Evolutionary conservation across 805 yeast genomes (phyloP), one percentile per base, ranked within the genome.

Genomic region (Pichia phayaonensis): DNA sequence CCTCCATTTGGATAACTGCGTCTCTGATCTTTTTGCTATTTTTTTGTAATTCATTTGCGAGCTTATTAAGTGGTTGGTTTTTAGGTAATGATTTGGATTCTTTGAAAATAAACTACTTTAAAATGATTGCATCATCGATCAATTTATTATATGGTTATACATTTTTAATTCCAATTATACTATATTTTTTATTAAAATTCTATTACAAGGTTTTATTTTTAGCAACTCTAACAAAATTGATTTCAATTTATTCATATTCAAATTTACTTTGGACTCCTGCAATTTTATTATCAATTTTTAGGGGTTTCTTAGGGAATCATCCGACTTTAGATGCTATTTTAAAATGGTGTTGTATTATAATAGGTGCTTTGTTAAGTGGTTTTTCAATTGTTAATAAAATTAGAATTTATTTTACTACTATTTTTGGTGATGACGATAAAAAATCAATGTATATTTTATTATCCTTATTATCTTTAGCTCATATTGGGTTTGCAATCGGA

Each of bases 1-100:
- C 97, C 0, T 85, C 95, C 8, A 71, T 89, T 20, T 90, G 98
- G 98, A 81, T 90, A 42, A 86, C 92, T 13, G 89, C 90, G 0
- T 84, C 96, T 0, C 78, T 88, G 46, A 80, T 87, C 1, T 79
- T 86, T 56, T 70, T 83, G 31, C 72, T 87, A 63, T 90, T 90
- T 67, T 81, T 89, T 51, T 76, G 90, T 43, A 78, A 85, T 36
- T 84, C 95, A 0, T 75, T 86, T 21, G 77, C 86, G 2, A 81
- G 83, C 45, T 61, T 85, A 22, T 59, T 89, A n/a, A 70, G 80
- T n/a, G 74, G 78, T 24, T 55, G 59, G 59, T 54, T 61, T 34
- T 74, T 78, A 71, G 58, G 77, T 26, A 74, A 79, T 61, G 59
- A 70, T 15, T 20, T 40, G 21, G 56, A 51, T 16, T 60, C 64